phyloP scores from a whole-genome alignment of 805 yeast species.

The Teunomyces panamensis region DNA sequence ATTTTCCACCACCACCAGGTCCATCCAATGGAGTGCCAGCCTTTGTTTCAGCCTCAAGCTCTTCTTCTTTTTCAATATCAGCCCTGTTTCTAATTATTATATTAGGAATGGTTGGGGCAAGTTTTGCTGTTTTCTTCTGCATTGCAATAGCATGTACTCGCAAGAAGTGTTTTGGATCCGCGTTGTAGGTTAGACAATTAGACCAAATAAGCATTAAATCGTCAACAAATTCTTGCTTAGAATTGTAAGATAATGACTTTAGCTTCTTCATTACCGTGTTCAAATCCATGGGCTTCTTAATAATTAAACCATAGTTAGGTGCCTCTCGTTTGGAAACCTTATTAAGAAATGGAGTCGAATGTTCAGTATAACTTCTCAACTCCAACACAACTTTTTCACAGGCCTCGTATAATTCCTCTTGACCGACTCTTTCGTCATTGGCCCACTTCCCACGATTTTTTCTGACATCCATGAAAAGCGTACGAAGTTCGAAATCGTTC shows the following conservation, averaged over 20 bases:
- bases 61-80: slow-evolving; percentile 68
- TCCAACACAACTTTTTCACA: slow-evolving; percentile 94
- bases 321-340: slow-evolving; percentile 98
- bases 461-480: slow-evolving; percentile 85
- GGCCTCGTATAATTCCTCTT: slow-evolving; percentile 95
- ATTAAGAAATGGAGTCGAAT: slow-evolving; percentile 91
- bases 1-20: slow-evolving; percentile 28
- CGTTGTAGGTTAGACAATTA: slow-evolving; percentile 87
- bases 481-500: slow-evolving; percentile 79
- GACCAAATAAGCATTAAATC: slow-evolving; percentile 95
- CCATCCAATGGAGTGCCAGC: slow-evolving; percentile 20
- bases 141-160: slow-evolving; percentile 92
- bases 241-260: slow-evolving; percentile 74
- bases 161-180: slow-evolving; percentile 90
- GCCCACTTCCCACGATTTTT: slow-evolving; percentile 98
- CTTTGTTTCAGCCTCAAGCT: slow-evolving; percentile 20
- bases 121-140: slow-evolving; percentile 80
- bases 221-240: slow-evolving; percentile 88
- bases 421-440: slow-evolving; percentile 91
- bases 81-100: slow-evolving; percentile 70
- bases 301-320: slow-evolving; percentile 88
- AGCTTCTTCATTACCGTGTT: slow-evolving; percentile 91
- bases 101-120: slow-evolving; percentile 87
- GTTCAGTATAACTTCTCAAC: slow-evolving; percentile 88
- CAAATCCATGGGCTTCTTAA: slow-evolving; percentile 93